Base-by-base conservation (phyloP, 768 basidiomycete species). In the Collybia sordida region DNA sequence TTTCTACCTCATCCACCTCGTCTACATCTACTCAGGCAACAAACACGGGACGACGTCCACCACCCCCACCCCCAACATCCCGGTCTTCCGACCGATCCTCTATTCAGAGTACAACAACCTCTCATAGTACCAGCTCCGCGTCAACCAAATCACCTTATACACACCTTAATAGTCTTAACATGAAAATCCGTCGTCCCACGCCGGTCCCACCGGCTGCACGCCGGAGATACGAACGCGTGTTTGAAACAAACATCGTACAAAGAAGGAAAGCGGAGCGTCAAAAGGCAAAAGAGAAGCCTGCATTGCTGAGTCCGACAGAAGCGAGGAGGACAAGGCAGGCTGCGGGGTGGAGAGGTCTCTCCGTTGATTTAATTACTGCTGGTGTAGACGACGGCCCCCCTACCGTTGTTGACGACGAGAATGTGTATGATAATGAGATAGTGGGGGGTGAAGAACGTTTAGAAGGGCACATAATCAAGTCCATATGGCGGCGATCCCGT, bases 331-430 rank as follows among this genome's bases (percentile, higher is more conserved):
- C 60, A 35, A 64, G 83, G 49, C 78, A 82, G 49, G 83, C 86
- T 1, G 81, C 80, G 3, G 89, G 89, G 2, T 92, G 89, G 89
- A 72, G 86, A 38, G 87, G 82, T 7, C 61, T 86, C 35, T 86
- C 86, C 1, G 80, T 88, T 23, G 88, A 89, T 61, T 65, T 85
- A 45, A 81, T 83, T 45, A 77, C 79, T 2, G 74, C 73, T 27
- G 72, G 70, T 31, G 62, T 65, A 21, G 46, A 50, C 49, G 53
- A 18, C 24, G 49, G 31, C 44, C 50, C 11, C 40, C 41, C 25
- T 31, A 23, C 49, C 42, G 42, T 59, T 40, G 21, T 41, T 45
- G 49, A 31, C 25, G 52, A 61, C 24, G 57, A 55, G 19, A 54
- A 57, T 7, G 68, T 64, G 22, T 43, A 55, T 2, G 63, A 61